Base-by-base conservation (phyloP, 345 rosid species). In the Tarenaya hassleriana region DNA sequence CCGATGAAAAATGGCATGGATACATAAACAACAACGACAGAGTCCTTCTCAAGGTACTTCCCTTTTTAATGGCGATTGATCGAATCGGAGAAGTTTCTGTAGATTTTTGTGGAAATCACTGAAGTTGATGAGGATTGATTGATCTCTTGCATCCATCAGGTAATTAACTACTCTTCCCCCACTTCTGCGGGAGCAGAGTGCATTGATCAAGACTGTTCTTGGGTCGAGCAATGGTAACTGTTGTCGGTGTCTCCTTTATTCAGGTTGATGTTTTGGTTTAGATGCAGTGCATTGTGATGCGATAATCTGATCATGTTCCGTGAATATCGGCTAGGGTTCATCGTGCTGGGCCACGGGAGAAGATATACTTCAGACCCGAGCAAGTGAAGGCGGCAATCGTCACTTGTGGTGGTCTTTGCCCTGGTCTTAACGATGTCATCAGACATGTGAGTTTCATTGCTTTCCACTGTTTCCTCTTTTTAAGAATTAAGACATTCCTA, bases 351-450 rank as follows among this genome's bases (percentile, higher is more conserved):
- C n/a, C n/a, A n/a, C n/a, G n/a, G n/a, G 92, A 80, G 69, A 81
- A 87, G 67, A 91, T 91, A 37, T 87, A 78, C 63, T 87, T 80
- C 58, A 75, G 73, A 69, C 98, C 96, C 16, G 95, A 84, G 68
- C 77, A 90, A 74, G 96, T 87, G 29, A 84, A 87, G 52, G 89
- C 96, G 17, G 96, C 95, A 0, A 94, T 88, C 63, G 73, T 94
- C 51, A 94, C 97, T 44, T 94, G 97, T 77, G 96, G 96, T 67
- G 95, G 96, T 32, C 85, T 92, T 42, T 92, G 95, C 71, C 96
- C 95, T 58, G 95, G n/a, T n/a, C n/a, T n/a, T n/a, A n/a, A n/a
- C n/a, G n/a, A n/a, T n/a, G 91, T 85, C 67, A 88, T 84, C 42
- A 80, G 87, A 78, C 95, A 90, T 51, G 97, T 81, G 16, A 58